Base-by-base conservation (phyloP, 139 green algal genomes). In the Yamagishiella unicocca region DNA sequence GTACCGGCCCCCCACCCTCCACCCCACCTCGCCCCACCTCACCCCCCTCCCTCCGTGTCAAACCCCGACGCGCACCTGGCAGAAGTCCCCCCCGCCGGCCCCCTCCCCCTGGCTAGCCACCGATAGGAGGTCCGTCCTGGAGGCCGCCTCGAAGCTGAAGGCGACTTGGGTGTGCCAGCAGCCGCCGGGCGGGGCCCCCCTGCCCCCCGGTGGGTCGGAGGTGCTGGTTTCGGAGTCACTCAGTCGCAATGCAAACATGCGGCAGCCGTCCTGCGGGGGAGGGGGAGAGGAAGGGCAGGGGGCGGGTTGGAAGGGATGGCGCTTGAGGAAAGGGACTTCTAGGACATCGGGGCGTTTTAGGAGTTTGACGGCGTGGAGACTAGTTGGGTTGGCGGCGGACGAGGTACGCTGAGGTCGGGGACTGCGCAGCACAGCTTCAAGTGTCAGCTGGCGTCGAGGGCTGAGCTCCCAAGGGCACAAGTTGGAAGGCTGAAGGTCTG, bases 121-220 rank as follows among this genome's bases (percentile, higher is more conserved):
- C 0, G 8, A 61, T 31, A 92, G 62, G 70, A 92, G 58, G 43
- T 89, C 84, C 24, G 89, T 92, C n/a, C 73, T 38, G 27, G 50
- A 43, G 8, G 76, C 62, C 21, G 89, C 89, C 25, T 90, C 89
- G 70, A 90, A 90, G 43, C 79, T 89, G 80, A 92, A 92, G n/a
- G 84, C 89, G 42, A 90, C 55, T 81, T 90, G 89, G 7, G 64
- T 87, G 80, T 90, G 84, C 19, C 19, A 6, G 19, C 14, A 17
- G 38, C 38, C 68, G 38, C 12, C 2, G 3, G 68, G 19, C 19
- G 21, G 38, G 12, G 38, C 38, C 10, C 70, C 5, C 35, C 40
- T 4, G 70, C 70, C 67, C 50, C n/a, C n/a, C n/a, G n/a, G n/a
- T n/a, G n/a, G n/a, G n/a, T n/a, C n/a, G n/a, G n/a, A n/a, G n/a